phyloP scores from a whole-genome alignment of 2,329 filamentous ascomycete genomes.

The Pyricularia pennisetigena region DNA sequence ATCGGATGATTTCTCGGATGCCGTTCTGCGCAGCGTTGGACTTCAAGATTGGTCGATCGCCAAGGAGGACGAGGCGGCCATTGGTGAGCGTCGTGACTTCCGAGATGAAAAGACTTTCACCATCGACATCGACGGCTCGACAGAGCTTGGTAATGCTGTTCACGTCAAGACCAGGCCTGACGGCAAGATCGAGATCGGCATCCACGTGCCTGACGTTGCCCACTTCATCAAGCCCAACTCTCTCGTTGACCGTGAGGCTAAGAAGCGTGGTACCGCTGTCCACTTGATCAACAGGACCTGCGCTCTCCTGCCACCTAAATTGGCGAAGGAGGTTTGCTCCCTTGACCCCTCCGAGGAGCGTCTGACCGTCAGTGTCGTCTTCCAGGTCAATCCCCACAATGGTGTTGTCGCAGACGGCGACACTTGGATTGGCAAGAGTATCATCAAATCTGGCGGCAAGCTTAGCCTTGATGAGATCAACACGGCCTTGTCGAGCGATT shows the following conservation, averaged over 20 bases:
- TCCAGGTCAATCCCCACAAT: conserved; percentile 75
- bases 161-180: conserved; percentile 79
- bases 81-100: conserved; percentile 79
- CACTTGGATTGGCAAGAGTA: conserved; percentile 85
- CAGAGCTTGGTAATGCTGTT: conserved; percentile 84
- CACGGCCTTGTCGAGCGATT: conserved; percentile 58
- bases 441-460: conserved; percentile 86
- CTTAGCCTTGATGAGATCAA: conserved; percentile 81
- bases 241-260: conserved; percentile 90
- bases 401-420: conserved; percentile 75
- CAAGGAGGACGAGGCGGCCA: conserved; percentile 66
- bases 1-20: conserved; percentile 94
- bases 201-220: conserved; percentile 90
- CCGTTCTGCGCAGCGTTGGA: conserved; percentile 85
- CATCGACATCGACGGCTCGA: conserved; percentile 78
- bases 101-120: conserved; percentile 83
- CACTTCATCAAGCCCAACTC: conserved; percentile 97
- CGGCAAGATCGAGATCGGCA: conserved; percentile 84
- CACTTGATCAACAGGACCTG: conserved; percentile 84
- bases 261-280: conserved; percentile 94
- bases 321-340: conserved; percentile 82
- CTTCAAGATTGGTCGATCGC: conserved; percentile 84
- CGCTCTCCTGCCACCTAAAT: conserved; percentile 78
- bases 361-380: conserved; percentile 85
- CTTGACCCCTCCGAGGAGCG: conserved; percentile 80